A percentile compares a stretch with the other conserved stretches of the same genome.
Evolutionary conservation across 768 basidiomycete species (phyloP).

Genomic region (Leccinum truebloodii): DNA sequence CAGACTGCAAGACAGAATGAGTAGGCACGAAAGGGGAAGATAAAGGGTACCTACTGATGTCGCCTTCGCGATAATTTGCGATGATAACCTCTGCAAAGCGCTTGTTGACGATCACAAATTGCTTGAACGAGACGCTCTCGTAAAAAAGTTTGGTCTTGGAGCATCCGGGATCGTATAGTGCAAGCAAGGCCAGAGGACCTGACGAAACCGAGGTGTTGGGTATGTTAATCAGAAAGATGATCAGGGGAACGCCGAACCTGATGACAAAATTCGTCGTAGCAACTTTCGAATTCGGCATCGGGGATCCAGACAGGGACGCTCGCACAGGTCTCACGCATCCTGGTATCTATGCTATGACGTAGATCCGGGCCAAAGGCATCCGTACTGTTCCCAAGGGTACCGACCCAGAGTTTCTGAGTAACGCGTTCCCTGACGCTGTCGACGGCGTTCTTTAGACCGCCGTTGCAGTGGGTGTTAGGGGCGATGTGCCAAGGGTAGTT

Average conservation of each 20-base stretch:
- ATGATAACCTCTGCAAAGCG: conserved; percentile 87
- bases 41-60: conserved; percentile 54
- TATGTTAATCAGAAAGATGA: conserved; percentile 13
- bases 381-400: conserved; percentile 72
- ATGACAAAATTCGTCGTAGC: conserved; percentile 88
- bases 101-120: conserved; percentile 88
- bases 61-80: conserved; percentile 80
- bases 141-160: conserved; percentile 79
- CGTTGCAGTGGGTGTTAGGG: conserved; percentile 76
- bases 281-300: conserved; percentile 73
- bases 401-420: conserved; percentile 60
- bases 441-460: conserved; percentile 82
- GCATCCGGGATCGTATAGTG: conserved; percentile 89
- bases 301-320: conserved; percentile 77
- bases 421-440: conserved; percentile 61
- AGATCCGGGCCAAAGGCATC: conserved; percentile 61
- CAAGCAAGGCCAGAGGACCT: conserved; percentile 83
- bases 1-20: conserved; percentile 46
- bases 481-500: conserved; percentile 46
- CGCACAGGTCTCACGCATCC: conserved; percentile 42
- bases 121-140: conserved; percentile 77
- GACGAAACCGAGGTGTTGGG: conserved; percentile 13
- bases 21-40: background rate
- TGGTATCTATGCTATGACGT: conserved; percentile 53
- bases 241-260: conserved; percentile 46